Conservation (phyloP, 139 green algal species). For the Bryopsis sp. region DNA sequence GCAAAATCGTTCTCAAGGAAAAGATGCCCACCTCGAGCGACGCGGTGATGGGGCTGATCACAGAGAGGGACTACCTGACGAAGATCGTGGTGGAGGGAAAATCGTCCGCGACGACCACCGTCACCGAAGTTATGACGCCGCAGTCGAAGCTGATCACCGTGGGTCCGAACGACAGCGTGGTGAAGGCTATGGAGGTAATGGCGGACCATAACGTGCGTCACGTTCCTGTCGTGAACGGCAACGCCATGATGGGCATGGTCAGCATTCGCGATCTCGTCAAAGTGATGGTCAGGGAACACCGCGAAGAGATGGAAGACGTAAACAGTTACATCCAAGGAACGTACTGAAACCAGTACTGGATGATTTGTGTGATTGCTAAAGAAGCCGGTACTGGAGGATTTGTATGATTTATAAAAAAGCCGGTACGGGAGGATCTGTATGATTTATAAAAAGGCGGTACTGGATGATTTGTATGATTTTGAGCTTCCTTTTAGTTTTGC, state of each 20-base stretch:
- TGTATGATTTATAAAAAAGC: too few relatives aligned
- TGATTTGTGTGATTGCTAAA: too few relatives aligned
- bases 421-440: too few relatives aligned
- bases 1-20: not conserved
- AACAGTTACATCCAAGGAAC: constrained; percentile 13
- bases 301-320: constrained; percentile 8
- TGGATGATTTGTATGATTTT: too few relatives aligned
- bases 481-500: too few relatives aligned
- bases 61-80: constrained; percentile 29
- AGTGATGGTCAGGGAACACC: constrained; percentile 15
- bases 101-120: constrained; percentile 15
- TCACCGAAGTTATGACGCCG: constrained; percentile 28
- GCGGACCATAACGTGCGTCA: constrained; percentile 11
- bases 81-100: constrained; percentile 27
- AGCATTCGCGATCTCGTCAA: constrained; percentile 12
- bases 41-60: constrained; percentile 26
- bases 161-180: not conserved
- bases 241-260: constrained; percentile 13
- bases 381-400: too few relatives aligned
- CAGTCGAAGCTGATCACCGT: constrained; percentile 15
- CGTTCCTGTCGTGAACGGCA: constrained; percentile 3
- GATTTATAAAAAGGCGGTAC: too few relatives aligned
- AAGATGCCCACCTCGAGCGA: constrained; percentile 12
- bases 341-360: too few relatives aligned
- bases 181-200: constrained; percentile 15